These are phyloP conservation scores for Cryptosporidium ubiquitum DNA, from an alignment of 169 alveolate species.

Conservation along the genomic window DNA sequence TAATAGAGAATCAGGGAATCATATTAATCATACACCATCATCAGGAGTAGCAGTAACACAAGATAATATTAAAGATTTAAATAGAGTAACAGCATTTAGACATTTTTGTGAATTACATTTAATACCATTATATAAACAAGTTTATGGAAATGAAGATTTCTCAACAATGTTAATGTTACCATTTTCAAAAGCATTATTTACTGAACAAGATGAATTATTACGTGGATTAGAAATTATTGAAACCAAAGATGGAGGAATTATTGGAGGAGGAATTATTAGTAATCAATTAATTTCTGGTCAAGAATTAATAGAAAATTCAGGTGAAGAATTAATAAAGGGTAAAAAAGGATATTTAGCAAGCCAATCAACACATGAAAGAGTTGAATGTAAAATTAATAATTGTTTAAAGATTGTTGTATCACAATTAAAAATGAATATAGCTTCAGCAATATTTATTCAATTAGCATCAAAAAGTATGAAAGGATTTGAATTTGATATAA, in stretches of 20 bases:
- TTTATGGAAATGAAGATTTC: constrained; percentile 32
- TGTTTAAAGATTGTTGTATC: constrained; percentile 66
- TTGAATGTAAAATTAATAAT: constrained; percentile 49
- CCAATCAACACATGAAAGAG: constrained; percentile 56
- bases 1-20: neutral
- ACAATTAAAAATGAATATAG: constrained; percentile 52
- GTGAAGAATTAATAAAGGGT: neutral
- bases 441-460: constrained; percentile 36
- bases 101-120: constrained; percentile 69
- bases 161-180: constrained; percentile 52
- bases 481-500: constrained; percentile 49
- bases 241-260: neutral
- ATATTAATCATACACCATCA: neutral
- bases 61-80: constrained; percentile 59
- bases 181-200: constrained; percentile 1
- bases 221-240: neutral
- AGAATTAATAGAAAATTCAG: neutral
- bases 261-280: neutral
- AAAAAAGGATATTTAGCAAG: neutral
- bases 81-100: constrained; percentile 72
- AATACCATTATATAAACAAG: constrained; percentile 46
- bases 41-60: constrained; percentile 71
- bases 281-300: neutral
- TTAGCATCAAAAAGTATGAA: constrained; percentile 66
- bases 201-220: constrained; percentile 18